Conservation (phyloP, 371 early-diverging fungal genomes). For the Mortierella sp. region DNA sequence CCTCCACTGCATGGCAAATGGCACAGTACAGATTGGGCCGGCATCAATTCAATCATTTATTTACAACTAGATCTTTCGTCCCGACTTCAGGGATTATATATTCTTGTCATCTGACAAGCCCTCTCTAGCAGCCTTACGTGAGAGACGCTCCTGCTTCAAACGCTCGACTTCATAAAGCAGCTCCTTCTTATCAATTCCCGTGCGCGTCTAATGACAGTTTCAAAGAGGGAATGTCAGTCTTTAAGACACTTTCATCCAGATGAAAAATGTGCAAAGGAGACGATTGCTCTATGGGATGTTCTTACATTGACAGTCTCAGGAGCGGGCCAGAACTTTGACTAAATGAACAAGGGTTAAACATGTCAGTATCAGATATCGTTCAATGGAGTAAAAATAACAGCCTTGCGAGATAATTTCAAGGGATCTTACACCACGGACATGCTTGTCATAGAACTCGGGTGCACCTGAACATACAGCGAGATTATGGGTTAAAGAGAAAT, state of each 20-base stretch:
- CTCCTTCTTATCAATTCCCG: slow-evolving; percentile 52
- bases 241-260: neutral
- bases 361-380: neutral
- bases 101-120: slow-evolving; percentile 39
- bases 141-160: slow-evolving; percentile 52
- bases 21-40: too few species aligned
- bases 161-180: slow-evolving; percentile 53
- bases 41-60: neutral
- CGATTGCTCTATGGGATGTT: neutral
- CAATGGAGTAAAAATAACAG: neutral
- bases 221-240: neutral
- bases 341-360: neutral
- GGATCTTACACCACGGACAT: slow-evolving; percentile 48
- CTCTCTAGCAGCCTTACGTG: slow-evolving; percentile 51
- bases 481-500: neutral
- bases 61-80: neutral
- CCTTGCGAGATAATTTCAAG: neutral
- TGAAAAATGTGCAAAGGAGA: neutral
- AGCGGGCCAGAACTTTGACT: slow-evolving; percentile 54
- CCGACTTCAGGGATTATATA: slow-evolving; percentile 11
- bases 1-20: too few species aligned
- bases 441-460: slow-evolving; percentile 58
- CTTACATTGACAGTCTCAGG: slow-evolving; percentile 50
- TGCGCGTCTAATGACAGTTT: slow-evolving; percentile 37
- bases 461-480: slow-evolving; percentile 25